Percentiles rank a stretch among this genome's conserved stretches.
Conservation (phyloP, 169 alveolate genomes). For the Cryptosporidium baileyi region DNA sequence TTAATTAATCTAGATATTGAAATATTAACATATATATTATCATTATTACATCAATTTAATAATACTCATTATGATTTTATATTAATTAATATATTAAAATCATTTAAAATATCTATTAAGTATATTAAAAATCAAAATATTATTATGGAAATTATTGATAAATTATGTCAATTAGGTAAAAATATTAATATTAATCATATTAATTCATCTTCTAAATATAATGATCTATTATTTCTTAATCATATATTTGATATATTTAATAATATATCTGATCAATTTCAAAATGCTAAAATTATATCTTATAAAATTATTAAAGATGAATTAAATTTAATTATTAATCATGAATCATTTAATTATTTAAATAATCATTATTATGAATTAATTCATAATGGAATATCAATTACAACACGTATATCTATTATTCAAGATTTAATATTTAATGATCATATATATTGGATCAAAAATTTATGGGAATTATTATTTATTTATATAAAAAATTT, state of each 20-base stretch:
- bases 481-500: not conserved
- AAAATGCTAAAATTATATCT: not conserved
- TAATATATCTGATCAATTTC: not conserved
- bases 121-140: not conserved
- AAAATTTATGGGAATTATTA: not conserved
- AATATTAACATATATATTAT: not conserved
- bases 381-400: not conserved
- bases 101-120: not conserved
- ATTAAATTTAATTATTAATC: not conserved
- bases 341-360: not conserved
- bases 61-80: conserved; percentile 9
- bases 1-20: conserved; percentile 23
- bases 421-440: not conserved
- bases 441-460: conserved; percentile 17
- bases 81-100: not conserved
- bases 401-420: not conserved
- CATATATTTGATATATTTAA: conserved; percentile 33
- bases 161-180: conserved; percentile 17
- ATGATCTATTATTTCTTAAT: not conserved
- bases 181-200: not conserved
- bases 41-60: conserved; percentile 16
- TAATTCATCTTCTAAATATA: not conserved
- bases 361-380: not conserved
- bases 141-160: conserved; percentile 4
- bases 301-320: conserved; percentile 42